Evolutionary conservation across 768 basidiomycete species (phyloP), one percentile per base, ranked within the genome.

Genomic region (Trametes villosa): DNA sequence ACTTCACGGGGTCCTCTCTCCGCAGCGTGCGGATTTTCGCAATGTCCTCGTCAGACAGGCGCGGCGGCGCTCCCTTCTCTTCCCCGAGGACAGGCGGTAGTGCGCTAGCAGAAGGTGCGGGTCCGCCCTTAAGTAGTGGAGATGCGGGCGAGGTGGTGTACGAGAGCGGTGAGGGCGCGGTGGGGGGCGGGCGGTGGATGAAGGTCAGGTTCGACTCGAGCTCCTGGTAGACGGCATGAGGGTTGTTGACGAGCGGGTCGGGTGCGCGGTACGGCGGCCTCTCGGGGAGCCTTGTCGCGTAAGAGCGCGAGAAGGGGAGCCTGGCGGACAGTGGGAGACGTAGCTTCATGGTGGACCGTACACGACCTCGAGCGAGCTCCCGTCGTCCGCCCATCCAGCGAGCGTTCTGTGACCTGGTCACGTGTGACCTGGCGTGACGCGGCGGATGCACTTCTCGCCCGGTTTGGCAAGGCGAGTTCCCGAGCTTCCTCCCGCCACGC

Each of bases 101-200:
- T 6, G 57, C n/a, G 9, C 36, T 52, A 13, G 29, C 42, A 4
- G 67, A 62, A 11, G 75, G 67, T 9, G 66, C 38, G 7, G 66
- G 26, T 1, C 69, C 56, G 15, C 82, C 74, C 0, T 77, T 77
- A 17, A 94, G 81, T 5, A 94, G 78, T 0, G 92, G 89, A 0
- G 92, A 94, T 7, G 82, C 74, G 11, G 92, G 92, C 9, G 81
- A 77, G 6, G 84, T 85, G 6, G 85, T 87, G 57, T 86, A 82
- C 20, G 92, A 94, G 60, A 79, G 77, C 3, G 91, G 91, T 18
- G 91, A 80, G 9, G 89, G 88, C 11, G 86, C 83, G 11, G 88
- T 85, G 0, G 92, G 89, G 0, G 92, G 92, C n/a, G 89, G 89
- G 42, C 92, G 86, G 71, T 91, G 90, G 59, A 94, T 86, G 71